Base-by-base conservation (phyloP, 148 eudicot species). In the Simmondsia chinensis region DNA sequence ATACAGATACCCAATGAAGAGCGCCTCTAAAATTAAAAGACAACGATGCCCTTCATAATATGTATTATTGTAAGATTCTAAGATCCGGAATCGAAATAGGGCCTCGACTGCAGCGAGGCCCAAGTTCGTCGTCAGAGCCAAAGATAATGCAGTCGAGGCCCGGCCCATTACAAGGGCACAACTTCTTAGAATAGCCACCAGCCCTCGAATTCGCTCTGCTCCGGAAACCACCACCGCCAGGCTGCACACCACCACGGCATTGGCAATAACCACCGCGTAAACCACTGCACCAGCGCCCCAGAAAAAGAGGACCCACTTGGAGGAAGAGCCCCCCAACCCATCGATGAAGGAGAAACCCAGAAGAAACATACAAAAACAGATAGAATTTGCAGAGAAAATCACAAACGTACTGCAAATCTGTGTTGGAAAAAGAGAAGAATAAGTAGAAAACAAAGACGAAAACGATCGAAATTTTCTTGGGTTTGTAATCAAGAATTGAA, bases 41-140 rank as follows among this genome's bases (percentile, higher is more conserved):
- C 48, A 53, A 21, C 35, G 3, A 4, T 47, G 22, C 14, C 31
- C 35, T 31, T 22, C 45, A 0, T 35, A 26, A 2, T 16, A 3
- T 5, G 19, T 23, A 7, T 10, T 43, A 31, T 46, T 29, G 45
- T 39, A 62, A 14, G 65, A 33, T 37, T 40, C 64, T n/a, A 61
- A 51, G 4, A 82, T 73, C 22, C 93, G 58, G 65, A 59, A 79
- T 12, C 72, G 73, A 43, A 89, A 89, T 39, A 89, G 43, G 7
- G 79, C 79, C 22, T 89, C 97, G 5, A 85, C 48, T 3, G 67
- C 72, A 4, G 88, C 88, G 23, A 81, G 14, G 6, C 76, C 83
- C 23, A 85, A 10, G 34, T 76, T 85, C 18, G 57, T 42, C 13
- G 80, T 76, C 50, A 82, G 37, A 0, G 87, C 73, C 23, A 89